phyloP scores from a whole-genome alignment of 306 rosid genomes.

The Fragaria vesca region DNA sequence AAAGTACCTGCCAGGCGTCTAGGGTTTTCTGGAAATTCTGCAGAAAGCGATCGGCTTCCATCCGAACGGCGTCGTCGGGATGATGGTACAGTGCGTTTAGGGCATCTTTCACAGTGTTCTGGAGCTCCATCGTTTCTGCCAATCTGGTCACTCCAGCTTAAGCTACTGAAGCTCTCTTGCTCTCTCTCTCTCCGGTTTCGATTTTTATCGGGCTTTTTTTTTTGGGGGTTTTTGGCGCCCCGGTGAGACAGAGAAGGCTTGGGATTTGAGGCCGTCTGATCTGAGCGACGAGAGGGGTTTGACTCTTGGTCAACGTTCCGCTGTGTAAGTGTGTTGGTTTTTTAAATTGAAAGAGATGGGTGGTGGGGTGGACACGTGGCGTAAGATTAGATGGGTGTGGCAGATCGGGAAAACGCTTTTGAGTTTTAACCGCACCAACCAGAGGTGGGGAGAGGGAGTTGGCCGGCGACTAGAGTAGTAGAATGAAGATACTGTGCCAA shows the following conservation, averaged over 20 bases:
- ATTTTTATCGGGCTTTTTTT: neutral
- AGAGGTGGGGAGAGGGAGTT: neutral
- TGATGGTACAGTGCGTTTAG: constrained; percentile 98
- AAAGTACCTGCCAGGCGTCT: constrained; percentile 97
- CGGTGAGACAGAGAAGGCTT: constrained; percentile 37
- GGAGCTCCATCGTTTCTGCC: constrained; percentile 69
- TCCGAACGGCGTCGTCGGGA: constrained; percentile 83
- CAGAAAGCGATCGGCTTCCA: constrained; percentile 98
- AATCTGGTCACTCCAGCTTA: neutral
- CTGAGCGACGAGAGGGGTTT: neutral
- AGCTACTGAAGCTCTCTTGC: constrained; percentile 23
- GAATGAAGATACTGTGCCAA: neutral
- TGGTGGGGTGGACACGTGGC: constrained; percentile 38
- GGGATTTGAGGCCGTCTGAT: constrained; percentile 44
- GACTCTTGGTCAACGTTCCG: constrained; percentile 32
- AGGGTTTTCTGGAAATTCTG: constrained; percentile 93
- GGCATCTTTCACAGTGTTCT: constrained; percentile 94
- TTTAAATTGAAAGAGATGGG: neutral
- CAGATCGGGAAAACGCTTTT: neutral
- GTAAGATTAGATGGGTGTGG: constrained; percentile 1
- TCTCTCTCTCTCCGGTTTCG: constrained; percentile 24
- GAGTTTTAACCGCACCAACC: neutral
- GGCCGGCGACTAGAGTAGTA: neutral
- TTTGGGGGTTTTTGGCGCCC: constrained; percentile 84
- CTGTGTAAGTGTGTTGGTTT: neutral